These are phyloP conservation scores for Albifimbria verrucaria DNA, from an alignment of 2,329 filamentous ascomycete genomes.

Conservation along the genomic window DNA sequence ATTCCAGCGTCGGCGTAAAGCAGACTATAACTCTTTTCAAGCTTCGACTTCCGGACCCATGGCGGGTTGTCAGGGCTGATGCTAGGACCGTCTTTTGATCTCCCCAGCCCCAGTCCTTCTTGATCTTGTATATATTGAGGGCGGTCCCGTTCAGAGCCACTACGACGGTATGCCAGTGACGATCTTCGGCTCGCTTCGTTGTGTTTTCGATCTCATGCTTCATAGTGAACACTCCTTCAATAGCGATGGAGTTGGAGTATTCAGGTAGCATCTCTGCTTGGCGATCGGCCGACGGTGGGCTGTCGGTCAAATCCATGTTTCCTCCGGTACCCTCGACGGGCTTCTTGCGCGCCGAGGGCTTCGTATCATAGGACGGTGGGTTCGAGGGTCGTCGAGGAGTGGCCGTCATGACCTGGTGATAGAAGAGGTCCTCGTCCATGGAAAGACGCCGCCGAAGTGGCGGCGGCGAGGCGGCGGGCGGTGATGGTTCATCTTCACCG, in stretches of 20 bases:
- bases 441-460: slow-evolving; percentile 44
- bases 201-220: slow-evolving; percentile 67
- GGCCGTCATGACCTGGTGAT: slow-evolving; percentile 48
- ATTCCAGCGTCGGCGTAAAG: slow-evolving; percentile 74
- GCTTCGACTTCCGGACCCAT: slow-evolving; percentile 49
- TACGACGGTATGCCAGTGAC: slow-evolving; percentile 62
- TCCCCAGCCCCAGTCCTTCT: slow-evolving; percentile 54
- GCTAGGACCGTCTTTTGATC: slow-evolving; percentile 43
- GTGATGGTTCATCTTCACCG: slow-evolving; percentile 30
- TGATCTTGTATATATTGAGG: slow-evolving; percentile 62
- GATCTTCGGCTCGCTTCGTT: slow-evolving; percentile 58
- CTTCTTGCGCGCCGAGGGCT: slow-evolving; percentile 9
- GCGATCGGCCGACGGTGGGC: slow-evolving; percentile 9
- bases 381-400: slow-evolving; percentile 40
- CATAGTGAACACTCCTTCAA: slow-evolving; percentile 56
- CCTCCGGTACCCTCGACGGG: neutral
- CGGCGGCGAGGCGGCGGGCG: slow-evolving; percentile 28
- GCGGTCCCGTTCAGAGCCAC: slow-evolving; percentile 66
- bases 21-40: slow-evolving; percentile 67
- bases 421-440: slow-evolving; percentile 53
- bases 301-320: neutral
- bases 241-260: slow-evolving; percentile 54
- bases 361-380: slow-evolving; percentile 43
- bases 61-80: slow-evolving; percentile 47
- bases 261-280: slow-evolving; percentile 44